These are phyloP conservation scores for Ceriops zippeliana DNA, from an alignment of 345 rosid genomes.

Conservation along the genomic window DNA sequence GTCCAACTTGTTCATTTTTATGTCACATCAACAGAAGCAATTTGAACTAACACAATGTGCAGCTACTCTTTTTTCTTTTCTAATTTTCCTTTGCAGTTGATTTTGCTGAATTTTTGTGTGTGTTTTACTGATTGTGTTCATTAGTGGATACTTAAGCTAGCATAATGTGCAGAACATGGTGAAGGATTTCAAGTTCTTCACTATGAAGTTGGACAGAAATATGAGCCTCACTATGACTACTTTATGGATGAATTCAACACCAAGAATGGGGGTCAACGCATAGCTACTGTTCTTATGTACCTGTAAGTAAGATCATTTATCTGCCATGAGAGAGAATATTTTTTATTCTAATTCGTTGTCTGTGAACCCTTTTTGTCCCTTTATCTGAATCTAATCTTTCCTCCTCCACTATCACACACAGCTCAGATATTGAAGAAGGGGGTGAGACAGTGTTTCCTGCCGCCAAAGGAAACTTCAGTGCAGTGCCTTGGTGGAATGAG, in stretches of 20 bases:
- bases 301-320: conserved; percentile 53
- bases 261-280: conserved; percentile 90
- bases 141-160: conserved; percentile 6
- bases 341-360: neutral
- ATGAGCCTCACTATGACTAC: conserved; percentile 93
- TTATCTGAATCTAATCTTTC: conserved; percentile 1
- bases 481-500: conserved; percentile 89
- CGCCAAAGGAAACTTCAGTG: conserved; percentile 76
- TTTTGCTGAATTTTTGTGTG: neutral
- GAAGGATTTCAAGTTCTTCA: conserved; percentile 97
- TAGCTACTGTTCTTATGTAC: conserved; percentile 95
- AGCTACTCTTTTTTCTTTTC: neutral
- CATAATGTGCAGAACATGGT: conserved; percentile 62
- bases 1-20: too few relatives aligned
- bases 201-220: conserved; percentile 89
- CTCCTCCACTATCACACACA: conserved; percentile 32
- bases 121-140: neutral
- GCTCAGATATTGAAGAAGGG: conserved; percentile 96
- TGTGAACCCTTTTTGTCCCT: conserved; percentile 4
- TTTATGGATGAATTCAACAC: conserved; percentile 82
- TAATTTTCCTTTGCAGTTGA: neutral
- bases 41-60: neutral
- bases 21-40: too few relatives aligned
- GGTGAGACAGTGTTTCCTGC: conserved; percentile 94
- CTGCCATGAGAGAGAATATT: neutral